phyloP scores from a whole-genome alignment of 2,329 filamentous ascomycete genomes.

The Hypoxylon sp. region DNA sequence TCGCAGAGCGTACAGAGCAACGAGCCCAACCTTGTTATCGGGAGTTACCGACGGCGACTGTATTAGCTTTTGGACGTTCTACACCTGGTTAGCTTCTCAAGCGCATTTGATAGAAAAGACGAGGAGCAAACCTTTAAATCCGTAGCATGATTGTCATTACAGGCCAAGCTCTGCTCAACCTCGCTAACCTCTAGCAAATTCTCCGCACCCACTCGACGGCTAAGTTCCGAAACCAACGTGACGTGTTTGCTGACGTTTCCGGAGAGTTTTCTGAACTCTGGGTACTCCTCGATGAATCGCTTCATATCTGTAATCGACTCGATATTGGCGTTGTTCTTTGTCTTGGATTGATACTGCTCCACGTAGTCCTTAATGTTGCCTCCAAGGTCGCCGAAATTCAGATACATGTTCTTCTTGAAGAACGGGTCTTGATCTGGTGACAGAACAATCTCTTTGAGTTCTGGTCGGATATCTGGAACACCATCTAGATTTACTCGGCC shows the following conservation, averaged over 20 bases:
- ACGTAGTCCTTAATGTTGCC: slow-evolving; percentile 99
- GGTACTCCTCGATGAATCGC: slow-evolving; percentile 98
- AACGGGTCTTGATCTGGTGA: slow-evolving; percentile 98
- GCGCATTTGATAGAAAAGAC: neutral
- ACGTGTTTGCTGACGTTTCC: slow-evolving; percentile 99
- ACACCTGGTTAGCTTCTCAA: slow-evolving; percentile 46
- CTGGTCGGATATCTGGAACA: slow-evolving; percentile 86
- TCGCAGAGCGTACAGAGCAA: slow-evolving; percentile 93
- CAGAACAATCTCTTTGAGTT: slow-evolving; percentile 93
- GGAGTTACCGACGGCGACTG: slow-evolving; percentile 82
- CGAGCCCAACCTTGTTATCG: slow-evolving; percentile 89
- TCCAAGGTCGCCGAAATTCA: slow-evolving; percentile 96
- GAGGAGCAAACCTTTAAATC: slow-evolving; percentile 81
- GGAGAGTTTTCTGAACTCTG: slow-evolving; percentile 95
- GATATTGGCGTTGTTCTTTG: slow-evolving; percentile 95
- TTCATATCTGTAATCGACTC: slow-evolving; percentile 99
- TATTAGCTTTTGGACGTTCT: slow-evolving; percentile 89
- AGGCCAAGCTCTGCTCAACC: slow-evolving; percentile 95
- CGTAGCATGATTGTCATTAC: slow-evolving; percentile 92
- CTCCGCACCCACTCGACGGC: slow-evolving; percentile 86
- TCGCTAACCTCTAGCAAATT: slow-evolving; percentile 96
- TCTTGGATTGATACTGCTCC: slow-evolving; percentile 97
- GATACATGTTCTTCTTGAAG: slow-evolving; percentile 99
- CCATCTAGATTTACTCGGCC: slow-evolving; percentile 91
- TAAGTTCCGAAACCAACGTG: slow-evolving; percentile 93